These are phyloP conservation scores for Ascochyta rabiei DNA, from an alignment of 2,329 filamentous ascomycete genomes.

Conservation along the genomic window DNA sequence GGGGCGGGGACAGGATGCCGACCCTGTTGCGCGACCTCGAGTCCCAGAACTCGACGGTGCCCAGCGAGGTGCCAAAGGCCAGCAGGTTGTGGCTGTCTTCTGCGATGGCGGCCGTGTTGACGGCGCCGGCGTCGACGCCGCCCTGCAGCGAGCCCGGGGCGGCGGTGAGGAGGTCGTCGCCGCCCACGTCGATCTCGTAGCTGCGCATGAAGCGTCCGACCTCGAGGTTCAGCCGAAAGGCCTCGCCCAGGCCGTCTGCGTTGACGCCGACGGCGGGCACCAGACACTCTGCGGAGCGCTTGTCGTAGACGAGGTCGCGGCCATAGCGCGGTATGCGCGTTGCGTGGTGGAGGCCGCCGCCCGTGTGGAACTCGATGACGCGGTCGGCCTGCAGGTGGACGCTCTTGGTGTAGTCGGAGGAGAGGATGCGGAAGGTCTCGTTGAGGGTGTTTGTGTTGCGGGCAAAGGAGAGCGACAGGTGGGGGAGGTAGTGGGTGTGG, in stretches of 20 bases:
- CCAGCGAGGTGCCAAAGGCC: slow-evolving; percentile 90
- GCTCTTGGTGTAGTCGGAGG: slow-evolving; percentile 91
- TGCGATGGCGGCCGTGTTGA: slow-evolving; percentile 86
- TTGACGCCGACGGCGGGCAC: slow-evolving; percentile 89
- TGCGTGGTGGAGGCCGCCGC: slow-evolving; percentile 83
- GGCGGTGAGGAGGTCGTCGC: slow-evolving; percentile 71
- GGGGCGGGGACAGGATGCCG: slow-evolving; percentile 70
- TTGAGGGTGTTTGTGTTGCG: slow-evolving; percentile 93
- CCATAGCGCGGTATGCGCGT: slow-evolving; percentile 93
- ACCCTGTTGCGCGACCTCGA: slow-evolving; percentile 81
- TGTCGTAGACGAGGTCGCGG: slow-evolving; percentile 85
- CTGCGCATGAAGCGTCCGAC: slow-evolving; percentile 92
- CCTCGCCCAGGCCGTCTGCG: slow-evolving; percentile 83
- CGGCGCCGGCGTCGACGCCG: slow-evolving; percentile 80
- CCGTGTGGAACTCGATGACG: slow-evolving; percentile 90
- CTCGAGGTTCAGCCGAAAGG: slow-evolving; percentile 91
- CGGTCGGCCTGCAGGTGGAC: slow-evolving; percentile 92
- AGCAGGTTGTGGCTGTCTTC: slow-evolving; percentile 88
- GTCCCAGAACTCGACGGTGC: slow-evolving; percentile 98
- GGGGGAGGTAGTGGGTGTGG: slow-evolving; percentile 92
- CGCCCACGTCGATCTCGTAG: slow-evolving; percentile 88
- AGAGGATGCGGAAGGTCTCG: slow-evolving; percentile 86
- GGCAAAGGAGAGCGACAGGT: slow-evolving; percentile 90
- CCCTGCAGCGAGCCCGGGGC: slow-evolving; percentile 82
- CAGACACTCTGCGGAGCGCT: slow-evolving; percentile 80